phyloP scores from a whole-genome alignment of 2,329 filamentous ascomycete genomes.

The Colletotrichum falcatum region DNA sequence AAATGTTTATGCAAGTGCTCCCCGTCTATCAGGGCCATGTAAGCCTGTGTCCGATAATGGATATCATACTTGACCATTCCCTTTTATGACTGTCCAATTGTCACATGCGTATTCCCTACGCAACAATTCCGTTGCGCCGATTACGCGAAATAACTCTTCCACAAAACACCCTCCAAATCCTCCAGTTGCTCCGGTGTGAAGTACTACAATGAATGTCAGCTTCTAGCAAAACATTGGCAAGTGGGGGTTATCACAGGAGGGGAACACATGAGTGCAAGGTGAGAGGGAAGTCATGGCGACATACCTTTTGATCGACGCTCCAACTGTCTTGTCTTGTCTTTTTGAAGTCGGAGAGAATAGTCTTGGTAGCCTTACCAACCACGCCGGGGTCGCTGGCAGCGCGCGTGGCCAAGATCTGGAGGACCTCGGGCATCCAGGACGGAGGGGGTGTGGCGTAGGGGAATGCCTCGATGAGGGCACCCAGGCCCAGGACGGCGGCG shows the following conservation, averaged over 20 bases:
- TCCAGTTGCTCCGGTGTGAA: slow-evolving; percentile 95
- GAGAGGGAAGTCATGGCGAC: slow-evolving; percentile 46
- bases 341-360: slow-evolving; percentile 95
- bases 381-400: slow-evolving; percentile 91
- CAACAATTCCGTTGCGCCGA: not conserved
- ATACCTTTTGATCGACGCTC: slow-evolving; percentile 96
- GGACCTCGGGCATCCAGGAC: slow-evolving; percentile 90
- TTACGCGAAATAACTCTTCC: slow-evolving; percentile 99
- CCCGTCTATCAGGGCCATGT: slow-evolving; percentile 24
- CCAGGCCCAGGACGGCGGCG: slow-evolving; percentile 90
- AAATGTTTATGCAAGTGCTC: slow-evolving; percentile 24
- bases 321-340: slow-evolving; percentile 99
- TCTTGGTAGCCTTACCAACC: slow-evolving; percentile 96
- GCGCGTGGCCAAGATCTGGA: slow-evolving; percentile 85
- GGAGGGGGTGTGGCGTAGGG: slow-evolving; percentile 95
- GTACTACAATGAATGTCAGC: slow-evolving; percentile 59
- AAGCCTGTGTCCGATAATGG: slow-evolving; percentile 9
- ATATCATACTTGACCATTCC: slow-evolving; percentile 29
- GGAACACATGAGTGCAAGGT: not conserved
- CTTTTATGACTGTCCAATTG: slow-evolving; percentile 19
- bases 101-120: not conserved
- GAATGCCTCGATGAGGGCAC: slow-evolving; percentile 93
- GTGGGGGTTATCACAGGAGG: not conserved
- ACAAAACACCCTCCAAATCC: slow-evolving; percentile 93
- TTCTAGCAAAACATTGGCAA: slow-evolving; percentile 41